Conservation (phyloP, 169 alveolate species). For the Cytauxzoon felis region DNA sequence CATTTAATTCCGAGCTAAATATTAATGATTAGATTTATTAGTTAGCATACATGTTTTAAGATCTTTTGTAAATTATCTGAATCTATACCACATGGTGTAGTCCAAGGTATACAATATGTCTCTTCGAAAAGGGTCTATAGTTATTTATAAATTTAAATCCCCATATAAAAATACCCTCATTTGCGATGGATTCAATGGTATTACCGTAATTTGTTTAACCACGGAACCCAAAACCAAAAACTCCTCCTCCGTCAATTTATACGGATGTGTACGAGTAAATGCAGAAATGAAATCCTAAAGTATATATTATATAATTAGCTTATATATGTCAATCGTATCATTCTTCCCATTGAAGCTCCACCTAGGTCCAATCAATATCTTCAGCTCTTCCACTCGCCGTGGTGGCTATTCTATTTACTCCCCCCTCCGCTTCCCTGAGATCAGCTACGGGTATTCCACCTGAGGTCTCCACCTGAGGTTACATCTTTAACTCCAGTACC, state of each 20-base stretch:
- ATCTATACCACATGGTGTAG: constrained; percentile 47
- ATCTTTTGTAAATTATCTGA: constrained; percentile 29
- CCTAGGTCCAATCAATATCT: no score
- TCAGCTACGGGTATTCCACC: no score
- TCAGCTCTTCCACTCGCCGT: no score
- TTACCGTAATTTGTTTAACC: constrained; percentile 33
- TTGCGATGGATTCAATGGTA: constrained; percentile 29
- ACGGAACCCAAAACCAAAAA: constrained; percentile 41
- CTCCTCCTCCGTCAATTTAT: constrained; percentile 36
- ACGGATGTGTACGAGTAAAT: constrained; percentile 31
- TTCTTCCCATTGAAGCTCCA: no score
- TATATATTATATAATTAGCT: neutral
- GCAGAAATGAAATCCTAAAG: constrained; percentile 47
- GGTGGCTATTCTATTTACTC: no score
- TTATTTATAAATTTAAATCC: neutral
- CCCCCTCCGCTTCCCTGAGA: no score
- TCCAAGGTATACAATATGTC: constrained; percentile 56
- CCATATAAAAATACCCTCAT: constrained; percentile 5
- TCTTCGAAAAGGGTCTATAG: constrained; percentile 42
- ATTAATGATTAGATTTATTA: neutral
- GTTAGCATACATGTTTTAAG: constrained; percentile 14
- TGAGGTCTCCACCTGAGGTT: no score
- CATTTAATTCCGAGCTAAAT: constrained; percentile 52
- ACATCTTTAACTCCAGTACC: no score
- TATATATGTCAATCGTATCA: no score